Evolutionary conservation across 2,329 filamentous ascomycete genomes (phyloP), one percentile per base, ranked within the genome.

Genomic region (Tolypocladium album): DNA sequence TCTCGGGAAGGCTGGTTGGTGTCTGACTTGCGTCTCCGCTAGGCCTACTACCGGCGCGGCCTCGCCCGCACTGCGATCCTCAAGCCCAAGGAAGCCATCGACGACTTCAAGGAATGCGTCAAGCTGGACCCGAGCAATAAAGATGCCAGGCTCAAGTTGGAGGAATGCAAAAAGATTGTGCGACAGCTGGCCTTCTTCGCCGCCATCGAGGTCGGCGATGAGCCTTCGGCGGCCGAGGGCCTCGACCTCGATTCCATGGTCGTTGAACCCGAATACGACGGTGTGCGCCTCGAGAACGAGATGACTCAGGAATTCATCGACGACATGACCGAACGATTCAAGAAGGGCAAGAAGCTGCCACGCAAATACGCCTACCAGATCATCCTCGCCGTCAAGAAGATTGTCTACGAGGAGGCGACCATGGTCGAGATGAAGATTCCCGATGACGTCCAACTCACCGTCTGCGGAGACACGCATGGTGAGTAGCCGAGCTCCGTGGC

Each of bases 341-440:
- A 95, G 83, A 88, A 84, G 57, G 94, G 94, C 71, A 97, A 99
- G 82, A 93, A 90, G 76, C 82, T 99, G 60, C 91, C 94, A 74
- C 88, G 86, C 77, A 99, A 97, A 82, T 99, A 97, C 71, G 94
- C 93, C 65, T 97, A 93, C 79, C 91, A 97, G 77, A 99, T 99
- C 70, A 83, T 99, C 68, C 78, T 97, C 67, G 89, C 90, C 7
- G 90, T 95, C 67, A 91, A 89, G 79, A 88, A 96, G 64, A 83
- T 99, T 61, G 88, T 96, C 55, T 92, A 93, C 72, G 86, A 92
- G 58, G 94, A 99, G 76, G 83, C 93, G 20, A 99, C 94, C 34
- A 97, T 99, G 94, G 92, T 97, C 34, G 94, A 99, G 77, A 84
- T 94, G 71, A 84, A 90, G 57, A 86, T 99, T 59, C 85, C 88